Evolutionary conservation across 805 yeast genomes (phyloP).

Genomic region (Kodamaea hsintzibuensis): DNA sequence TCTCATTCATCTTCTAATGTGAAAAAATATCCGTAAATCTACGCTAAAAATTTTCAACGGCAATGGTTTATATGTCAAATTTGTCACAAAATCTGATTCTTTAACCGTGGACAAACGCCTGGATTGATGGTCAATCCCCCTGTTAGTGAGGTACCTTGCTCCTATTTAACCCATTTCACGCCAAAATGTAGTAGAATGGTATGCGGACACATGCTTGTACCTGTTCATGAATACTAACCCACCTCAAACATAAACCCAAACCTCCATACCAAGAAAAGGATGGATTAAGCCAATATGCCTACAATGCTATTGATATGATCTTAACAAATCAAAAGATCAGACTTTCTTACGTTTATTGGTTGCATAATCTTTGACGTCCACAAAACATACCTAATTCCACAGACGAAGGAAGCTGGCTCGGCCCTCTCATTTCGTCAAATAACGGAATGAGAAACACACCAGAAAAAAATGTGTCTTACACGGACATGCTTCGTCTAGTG

Average conservation of each 20-base stretch:
- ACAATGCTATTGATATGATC: too few species aligned
- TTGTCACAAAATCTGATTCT: not conserved
- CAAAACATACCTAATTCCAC: not conserved
- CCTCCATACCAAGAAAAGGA: too few species aligned
- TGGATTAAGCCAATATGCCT: too few species aligned
- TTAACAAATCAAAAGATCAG: too few species aligned
- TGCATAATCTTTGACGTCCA: not conserved
- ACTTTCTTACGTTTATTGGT: not conserved
- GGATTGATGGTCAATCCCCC: not conserved
- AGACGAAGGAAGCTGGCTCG: not conserved
- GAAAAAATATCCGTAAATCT: not conserved
- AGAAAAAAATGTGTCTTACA: not conserved
- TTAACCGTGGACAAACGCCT: not conserved
- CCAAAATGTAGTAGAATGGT: not conserved
- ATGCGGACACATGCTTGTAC: too few species aligned
- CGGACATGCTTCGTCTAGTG: not conserved
- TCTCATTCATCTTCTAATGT: not conserved
- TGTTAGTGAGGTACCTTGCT: not conserved
- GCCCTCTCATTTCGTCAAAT: not conserved
- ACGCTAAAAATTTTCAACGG: not conserved
- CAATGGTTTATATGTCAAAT: not conserved
- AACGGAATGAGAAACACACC: not conserved
- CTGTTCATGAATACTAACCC: too few species aligned
- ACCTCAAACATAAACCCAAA: too few species aligned
- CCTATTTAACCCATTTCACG: not conserved